Conservation (phyloP, 257 asterid genomes). For the Solanum sejunctum region DNA sequence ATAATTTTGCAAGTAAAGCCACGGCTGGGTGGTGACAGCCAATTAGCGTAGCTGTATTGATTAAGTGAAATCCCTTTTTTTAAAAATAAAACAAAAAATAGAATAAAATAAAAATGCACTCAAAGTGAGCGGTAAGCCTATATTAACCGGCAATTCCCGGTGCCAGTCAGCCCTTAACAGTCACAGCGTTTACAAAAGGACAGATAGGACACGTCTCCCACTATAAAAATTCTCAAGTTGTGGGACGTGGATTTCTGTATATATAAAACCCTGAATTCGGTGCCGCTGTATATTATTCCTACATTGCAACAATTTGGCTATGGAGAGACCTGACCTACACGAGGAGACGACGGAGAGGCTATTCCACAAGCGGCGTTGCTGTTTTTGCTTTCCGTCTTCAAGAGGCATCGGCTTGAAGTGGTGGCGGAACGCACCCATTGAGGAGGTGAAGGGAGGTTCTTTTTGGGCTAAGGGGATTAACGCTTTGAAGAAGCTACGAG, state of each 20-base stretch:
- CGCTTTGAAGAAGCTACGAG: conserved; percentile 52
- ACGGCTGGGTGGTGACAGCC: neutral
- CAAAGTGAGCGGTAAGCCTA: neutral
- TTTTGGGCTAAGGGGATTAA: conserved; percentile 38
- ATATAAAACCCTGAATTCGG: neutral
- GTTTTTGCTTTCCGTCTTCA: neutral
- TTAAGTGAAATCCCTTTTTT: neutral
- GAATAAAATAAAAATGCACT: neutral
- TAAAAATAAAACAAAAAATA: neutral
- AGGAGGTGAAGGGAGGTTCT: conserved; percentile 3
- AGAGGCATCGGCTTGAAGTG: neutral
- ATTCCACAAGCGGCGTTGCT: neutral
- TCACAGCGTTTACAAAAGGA: neutral
- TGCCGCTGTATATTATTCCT: neutral
- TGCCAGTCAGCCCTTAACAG: neutral
- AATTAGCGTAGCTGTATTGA: neutral
- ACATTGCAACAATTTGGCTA: neutral
- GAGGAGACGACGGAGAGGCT: neutral
- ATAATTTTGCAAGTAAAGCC: neutral
- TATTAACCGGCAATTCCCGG: neutral
- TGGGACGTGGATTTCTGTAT: neutral
- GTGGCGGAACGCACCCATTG: conserved; percentile 9
- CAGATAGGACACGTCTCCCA: neutral
- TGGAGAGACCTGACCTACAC: neutral
- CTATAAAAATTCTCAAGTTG: neutral